These are phyloP conservation scores for Buxus sempervirens DNA, from an alignment of 164 flowering plant genomes.

Conservation along the genomic window DNA sequence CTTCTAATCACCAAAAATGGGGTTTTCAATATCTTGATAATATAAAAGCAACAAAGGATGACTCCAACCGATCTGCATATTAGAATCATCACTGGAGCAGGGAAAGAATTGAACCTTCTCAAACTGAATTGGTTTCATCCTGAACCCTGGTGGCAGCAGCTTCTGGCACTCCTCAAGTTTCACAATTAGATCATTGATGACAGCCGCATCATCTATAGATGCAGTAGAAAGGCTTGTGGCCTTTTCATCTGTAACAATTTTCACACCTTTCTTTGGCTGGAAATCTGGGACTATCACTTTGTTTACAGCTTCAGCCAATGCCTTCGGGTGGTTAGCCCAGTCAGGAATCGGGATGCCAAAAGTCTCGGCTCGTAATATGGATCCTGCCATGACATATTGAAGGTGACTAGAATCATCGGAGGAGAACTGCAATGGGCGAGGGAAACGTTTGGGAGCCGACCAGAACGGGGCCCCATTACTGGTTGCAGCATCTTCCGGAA, in stretches of 20 bases:
- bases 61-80: background rate
- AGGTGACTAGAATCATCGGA: constrained; percentile 50
- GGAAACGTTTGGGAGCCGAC: constrained; percentile 90
- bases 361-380: constrained; percentile 72
- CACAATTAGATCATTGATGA: constrained; percentile 48
- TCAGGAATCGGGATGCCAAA: constrained; percentile 75
- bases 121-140: constrained; percentile 81
- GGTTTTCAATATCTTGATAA: no score
- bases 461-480: constrained; percentile 81
- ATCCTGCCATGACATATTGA: constrained; percentile 61
- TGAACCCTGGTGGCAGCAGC: constrained; percentile 51
- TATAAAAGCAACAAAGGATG: background rate
- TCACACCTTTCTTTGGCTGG: constrained; percentile 63
- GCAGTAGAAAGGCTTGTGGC: constrained; percentile 55
- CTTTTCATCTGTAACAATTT: constrained; percentile 76
- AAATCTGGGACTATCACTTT: constrained; percentile 71
- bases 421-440: constrained; percentile 64
- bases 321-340: constrained; percentile 51
- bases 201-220: constrained; percentile 69
- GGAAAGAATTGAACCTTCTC: constrained; percentile 53
- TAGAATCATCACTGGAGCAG: no score
- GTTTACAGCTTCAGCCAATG: constrained; percentile 52
- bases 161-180: constrained; percentile 45
- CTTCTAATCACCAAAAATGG: no score
- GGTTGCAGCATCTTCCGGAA: constrained; percentile 77